Evolutionary conservation across 257 asterid species (phyloP).

Genomic region (Mitragyna speciosa): DNA sequence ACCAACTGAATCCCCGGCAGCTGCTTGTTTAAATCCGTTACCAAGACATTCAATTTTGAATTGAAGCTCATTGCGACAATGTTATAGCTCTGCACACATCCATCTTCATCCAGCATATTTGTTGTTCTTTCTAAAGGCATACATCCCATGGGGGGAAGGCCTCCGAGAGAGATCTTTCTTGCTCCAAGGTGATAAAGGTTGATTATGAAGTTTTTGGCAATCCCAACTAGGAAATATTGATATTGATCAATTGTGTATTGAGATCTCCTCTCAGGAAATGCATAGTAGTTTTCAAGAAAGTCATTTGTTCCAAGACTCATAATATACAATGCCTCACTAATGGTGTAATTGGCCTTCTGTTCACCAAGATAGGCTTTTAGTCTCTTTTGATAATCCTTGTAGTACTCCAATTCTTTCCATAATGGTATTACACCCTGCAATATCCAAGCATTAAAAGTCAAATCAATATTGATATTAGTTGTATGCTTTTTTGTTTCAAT

Average conservation of each 20-base stretch:
- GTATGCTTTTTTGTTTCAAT: too few species aligned
- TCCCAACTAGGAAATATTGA: slow-evolving; percentile 39
- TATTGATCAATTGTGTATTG: slow-evolving; percentile 60
- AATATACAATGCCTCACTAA: slow-evolving; percentile 56
- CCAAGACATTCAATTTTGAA: slow-evolving; percentile 42
- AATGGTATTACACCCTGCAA: slow-evolving; percentile 78
- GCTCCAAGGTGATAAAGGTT: slow-evolving; percentile 62
- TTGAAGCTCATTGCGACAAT: slow-evolving; percentile 55
- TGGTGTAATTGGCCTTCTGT: slow-evolving; percentile 39
- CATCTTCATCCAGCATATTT: slow-evolving; percentile 55
- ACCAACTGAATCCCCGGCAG: slow-evolving; percentile 54
- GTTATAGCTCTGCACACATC: slow-evolving; percentile 65
- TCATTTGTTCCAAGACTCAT: slow-evolving; percentile 86
- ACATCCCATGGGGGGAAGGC: slow-evolving; percentile 91
- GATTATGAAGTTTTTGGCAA: slow-evolving; percentile 54
- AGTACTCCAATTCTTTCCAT: slow-evolving; percentile 80
- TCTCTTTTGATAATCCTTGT: slow-evolving; percentile 57
- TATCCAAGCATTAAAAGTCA: not conserved
- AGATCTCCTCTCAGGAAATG: slow-evolving; percentile 46
- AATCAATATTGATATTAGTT: not conserved
- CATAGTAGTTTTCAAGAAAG: slow-evolving; percentile 77
- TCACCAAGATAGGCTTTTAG: slow-evolving; percentile 48
- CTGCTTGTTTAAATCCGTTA: slow-evolving; percentile 45
- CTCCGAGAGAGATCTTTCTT: slow-evolving; percentile 59
- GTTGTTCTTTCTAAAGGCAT: slow-evolving; percentile 74